phyloP scores from a whole-genome alignment of 768 basidiomycete genomes.

The Hygrocybe coccinea region DNA sequence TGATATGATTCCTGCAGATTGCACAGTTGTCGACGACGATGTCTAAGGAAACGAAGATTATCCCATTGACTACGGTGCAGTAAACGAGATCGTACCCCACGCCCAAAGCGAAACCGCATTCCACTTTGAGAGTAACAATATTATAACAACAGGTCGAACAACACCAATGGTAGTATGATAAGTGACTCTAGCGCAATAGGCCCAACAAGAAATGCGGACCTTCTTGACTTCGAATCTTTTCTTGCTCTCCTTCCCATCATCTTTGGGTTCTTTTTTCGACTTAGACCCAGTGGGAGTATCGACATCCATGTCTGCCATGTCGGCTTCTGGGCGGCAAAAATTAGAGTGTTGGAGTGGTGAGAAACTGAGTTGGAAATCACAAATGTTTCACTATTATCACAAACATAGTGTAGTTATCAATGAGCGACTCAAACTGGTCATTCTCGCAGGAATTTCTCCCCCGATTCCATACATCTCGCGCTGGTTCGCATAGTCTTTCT shows the following conservation, averaged over 20 bases:
- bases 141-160: too few species aligned
- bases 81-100: slow-evolving; percentile 63
- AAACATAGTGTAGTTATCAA: too few species aligned
- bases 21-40: slow-evolving; percentile 99
- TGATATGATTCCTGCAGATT: slow-evolving; percentile 99
- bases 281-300: slow-evolving; percentile 40
- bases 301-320: slow-evolving; percentile 64
- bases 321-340: too few species aligned
- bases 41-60: slow-evolving; percentile 44
- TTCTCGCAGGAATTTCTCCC: slow-evolving; percentile 49
- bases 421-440: slow-evolving; percentile 35
- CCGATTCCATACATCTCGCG: slow-evolving; percentile 46
- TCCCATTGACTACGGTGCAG: background rate
- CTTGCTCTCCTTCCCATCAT: slow-evolving; percentile 61
- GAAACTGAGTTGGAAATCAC: too few species aligned
- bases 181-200: too few species aligned
- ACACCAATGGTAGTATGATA: too few species aligned
- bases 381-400: too few species aligned
- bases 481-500: slow-evolving; percentile 40
- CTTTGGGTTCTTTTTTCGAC: slow-evolving; percentile 38
- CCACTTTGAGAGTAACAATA: too few species aligned
- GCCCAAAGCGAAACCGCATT: slow-evolving; percentile 98
- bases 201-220: slow-evolving; percentile 54
- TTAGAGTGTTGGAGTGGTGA: too few species aligned
- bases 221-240: slow-evolving; percentile 98